Conservation (phyloP, 176 grass and related monocot genomes). For the Secale cereale region DNA sequence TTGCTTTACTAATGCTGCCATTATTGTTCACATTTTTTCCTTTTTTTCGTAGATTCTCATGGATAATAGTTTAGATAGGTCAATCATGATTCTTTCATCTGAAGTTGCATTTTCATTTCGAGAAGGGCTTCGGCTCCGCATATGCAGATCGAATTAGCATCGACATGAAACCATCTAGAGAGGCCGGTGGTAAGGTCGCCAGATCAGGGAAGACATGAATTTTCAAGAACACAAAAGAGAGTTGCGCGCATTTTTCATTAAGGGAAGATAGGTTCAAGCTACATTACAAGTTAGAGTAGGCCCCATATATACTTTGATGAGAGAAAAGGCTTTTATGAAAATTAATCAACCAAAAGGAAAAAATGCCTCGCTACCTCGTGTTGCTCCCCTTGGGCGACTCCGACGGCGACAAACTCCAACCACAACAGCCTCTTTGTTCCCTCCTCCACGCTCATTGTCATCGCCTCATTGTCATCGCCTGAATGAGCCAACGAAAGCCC, state of each 20-base stretch:
- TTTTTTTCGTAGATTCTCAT: not conserved
- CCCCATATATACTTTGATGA: not conserved
- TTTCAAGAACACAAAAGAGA: not conserved
- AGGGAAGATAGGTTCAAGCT: not conserved
- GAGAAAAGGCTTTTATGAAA: not conserved
- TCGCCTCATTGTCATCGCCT: too few species aligned
- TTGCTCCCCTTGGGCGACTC: too few species aligned
- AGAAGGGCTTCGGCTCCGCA: not conserved
- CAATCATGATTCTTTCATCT: not conserved
- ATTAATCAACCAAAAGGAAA: not conserved
- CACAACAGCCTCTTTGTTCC: too few species aligned
- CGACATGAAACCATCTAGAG: not conserved
- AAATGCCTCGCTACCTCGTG: too few species aligned
- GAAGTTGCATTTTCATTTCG: not conserved
- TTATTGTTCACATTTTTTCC: conserved; percentile 21
- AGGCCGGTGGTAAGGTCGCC: not conserved
- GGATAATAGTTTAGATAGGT: not conserved
- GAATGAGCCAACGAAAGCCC: too few species aligned
- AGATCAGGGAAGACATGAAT: not conserved
- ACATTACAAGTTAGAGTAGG: not conserved
- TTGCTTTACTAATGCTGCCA: not conserved
- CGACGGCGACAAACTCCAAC: too few species aligned
- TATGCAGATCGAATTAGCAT: not conserved
- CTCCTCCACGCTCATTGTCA: too few species aligned
- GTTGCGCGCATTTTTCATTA: not conserved